These are phyloP conservation scores for Neurospora sp. DNA, from an alignment of 495 filamentous ascomycete species.

Conservation along the genomic window DNA sequence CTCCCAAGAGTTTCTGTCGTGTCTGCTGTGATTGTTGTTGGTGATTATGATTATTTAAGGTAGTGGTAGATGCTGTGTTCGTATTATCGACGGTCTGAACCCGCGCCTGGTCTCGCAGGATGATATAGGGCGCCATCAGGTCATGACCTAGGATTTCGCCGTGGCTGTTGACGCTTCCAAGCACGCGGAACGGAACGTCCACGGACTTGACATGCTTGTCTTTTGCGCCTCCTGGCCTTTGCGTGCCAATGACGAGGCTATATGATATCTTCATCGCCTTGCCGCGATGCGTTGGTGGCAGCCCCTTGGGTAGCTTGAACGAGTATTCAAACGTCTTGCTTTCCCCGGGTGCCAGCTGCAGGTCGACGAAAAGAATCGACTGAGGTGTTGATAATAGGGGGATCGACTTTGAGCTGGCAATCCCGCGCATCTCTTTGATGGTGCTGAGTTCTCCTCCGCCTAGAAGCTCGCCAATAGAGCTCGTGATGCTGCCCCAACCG, in stretches of 20 bases:
- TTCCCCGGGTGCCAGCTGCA: slow-evolving; percentile 79
- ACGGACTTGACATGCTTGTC: slow-evolving; percentile 85
- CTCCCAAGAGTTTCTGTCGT: neutral
- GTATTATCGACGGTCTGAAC: slow-evolving; percentile 40
- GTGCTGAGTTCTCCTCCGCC: slow-evolving; percentile 80
- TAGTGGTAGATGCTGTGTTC: neutral
- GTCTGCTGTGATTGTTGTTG: slow-evolving; percentile 5
- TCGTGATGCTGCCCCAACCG: slow-evolving; percentile 82
- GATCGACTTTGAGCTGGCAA: slow-evolving; percentile 67
- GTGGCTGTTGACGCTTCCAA: slow-evolving; percentile 71
- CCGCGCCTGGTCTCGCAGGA: slow-evolving; percentile 77
- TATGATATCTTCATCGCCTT: slow-evolving; percentile 92
- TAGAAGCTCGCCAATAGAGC: slow-evolving; percentile 76
- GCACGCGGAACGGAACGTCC: slow-evolving; percentile 88
- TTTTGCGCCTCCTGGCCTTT: slow-evolving; percentile 63
- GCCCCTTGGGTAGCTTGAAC: slow-evolving; percentile 73
- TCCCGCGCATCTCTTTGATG: slow-evolving; percentile 86
- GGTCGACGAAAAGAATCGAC: slow-evolving; percentile 90
- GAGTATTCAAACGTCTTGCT: slow-evolving; percentile 78
- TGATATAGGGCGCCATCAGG: slow-evolving; percentile 84
- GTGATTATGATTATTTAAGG: slow-evolving; percentile 1
- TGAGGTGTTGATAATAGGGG: slow-evolving; percentile 92
- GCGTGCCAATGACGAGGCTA: slow-evolving; percentile 84
- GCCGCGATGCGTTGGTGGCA: slow-evolving; percentile 84
- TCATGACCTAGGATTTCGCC: slow-evolving; percentile 64